Evolutionary conservation across 129 eudicot species (phyloP).

Genomic region (Mikania micrantha): DNA sequence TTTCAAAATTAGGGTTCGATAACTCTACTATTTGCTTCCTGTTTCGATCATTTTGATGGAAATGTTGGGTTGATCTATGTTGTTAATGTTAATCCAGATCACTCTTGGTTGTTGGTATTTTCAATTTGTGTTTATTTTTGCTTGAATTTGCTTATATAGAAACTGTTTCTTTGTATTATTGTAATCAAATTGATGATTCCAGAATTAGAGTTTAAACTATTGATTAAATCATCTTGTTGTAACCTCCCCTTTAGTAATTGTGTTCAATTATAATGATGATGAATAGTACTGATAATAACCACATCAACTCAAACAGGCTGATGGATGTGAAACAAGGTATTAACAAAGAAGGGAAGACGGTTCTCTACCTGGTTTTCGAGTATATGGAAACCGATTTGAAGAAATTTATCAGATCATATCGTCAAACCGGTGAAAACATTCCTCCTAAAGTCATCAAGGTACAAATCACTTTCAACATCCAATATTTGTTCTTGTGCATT

Average conservation of each 20-base stretch:
- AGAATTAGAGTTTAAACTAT: neutral
- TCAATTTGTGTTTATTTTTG: neutral
- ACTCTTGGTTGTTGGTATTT: too few species aligned
- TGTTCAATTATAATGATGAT: neutral
- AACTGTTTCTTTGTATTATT: neutral
- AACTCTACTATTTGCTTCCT: too few species aligned
- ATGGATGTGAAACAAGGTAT: slow-evolving; percentile 88
- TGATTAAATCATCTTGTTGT: neutral
- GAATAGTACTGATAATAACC: neutral
- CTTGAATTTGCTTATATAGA: neutral
- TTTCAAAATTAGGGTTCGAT: neutral
- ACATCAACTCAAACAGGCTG: slow-evolving; percentile 38
- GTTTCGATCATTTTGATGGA: too few species aligned
- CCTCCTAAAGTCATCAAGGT: slow-evolving; percentile 59
- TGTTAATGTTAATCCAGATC: too few species aligned
- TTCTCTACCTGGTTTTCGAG: slow-evolving; percentile 85
- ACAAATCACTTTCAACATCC: neutral
- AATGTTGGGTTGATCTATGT: too few species aligned
- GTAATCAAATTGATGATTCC: neutral
- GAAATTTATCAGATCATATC: slow-evolving; percentile 65
- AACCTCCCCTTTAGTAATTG: too few species aligned
- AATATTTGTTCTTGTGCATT: neutral
- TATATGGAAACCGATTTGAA: slow-evolving; percentile 92
- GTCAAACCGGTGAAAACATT: slow-evolving; percentile 43
- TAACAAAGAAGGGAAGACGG: slow-evolving; percentile 79